Evolutionary conservation across 768 basidiomycete genomes (phyloP).

Genomic region (Candolleomyces eurysporus): DNA sequence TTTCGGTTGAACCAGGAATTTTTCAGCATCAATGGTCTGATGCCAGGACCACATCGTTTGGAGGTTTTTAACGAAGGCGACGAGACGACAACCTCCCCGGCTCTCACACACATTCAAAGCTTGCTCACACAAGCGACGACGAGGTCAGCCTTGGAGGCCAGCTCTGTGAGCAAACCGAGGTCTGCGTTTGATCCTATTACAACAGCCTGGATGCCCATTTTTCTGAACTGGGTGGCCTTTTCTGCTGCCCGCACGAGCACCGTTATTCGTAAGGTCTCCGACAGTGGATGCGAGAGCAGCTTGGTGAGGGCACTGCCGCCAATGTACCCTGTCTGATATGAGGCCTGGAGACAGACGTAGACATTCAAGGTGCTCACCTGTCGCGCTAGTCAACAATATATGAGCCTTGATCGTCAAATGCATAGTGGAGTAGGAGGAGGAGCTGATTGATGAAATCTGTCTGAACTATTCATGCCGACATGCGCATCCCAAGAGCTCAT

Average conservation of each 20-base stretch:
- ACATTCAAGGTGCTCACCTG: slow-evolving; percentile 27
- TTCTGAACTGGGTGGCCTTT: slow-evolving; percentile 43
- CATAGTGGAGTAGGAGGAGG: not conserved
- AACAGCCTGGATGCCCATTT: slow-evolving; percentile 35
- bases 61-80: too few species aligned
- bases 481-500: not conserved
- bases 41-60: too few species aligned
- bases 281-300: slow-evolving; percentile 37
- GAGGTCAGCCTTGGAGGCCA: slow-evolving; percentile 44
- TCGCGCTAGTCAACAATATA: slow-evolving; percentile 46
- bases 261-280: slow-evolving; percentile 36
- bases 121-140: slow-evolving; percentile 39
- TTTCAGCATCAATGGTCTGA: too few species aligned
- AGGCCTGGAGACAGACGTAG: not conserved
- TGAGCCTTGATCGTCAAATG: slow-evolving; percentile 20
- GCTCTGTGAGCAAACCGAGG: slow-evolving; percentile 31
- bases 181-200: slow-evolving; percentile 43
- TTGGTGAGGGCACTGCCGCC: slow-evolving; percentile 45
- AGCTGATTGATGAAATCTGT: not conserved
- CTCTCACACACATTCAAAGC: too few species aligned
- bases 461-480: not conserved
- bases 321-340: slow-evolving; percentile 37
- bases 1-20: too few species aligned
- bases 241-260: slow-evolving; percentile 42
- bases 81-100: too few species aligned